Conservation (phyloP, 148 eudicot genomes). For the Agrostemma githago region DNA sequence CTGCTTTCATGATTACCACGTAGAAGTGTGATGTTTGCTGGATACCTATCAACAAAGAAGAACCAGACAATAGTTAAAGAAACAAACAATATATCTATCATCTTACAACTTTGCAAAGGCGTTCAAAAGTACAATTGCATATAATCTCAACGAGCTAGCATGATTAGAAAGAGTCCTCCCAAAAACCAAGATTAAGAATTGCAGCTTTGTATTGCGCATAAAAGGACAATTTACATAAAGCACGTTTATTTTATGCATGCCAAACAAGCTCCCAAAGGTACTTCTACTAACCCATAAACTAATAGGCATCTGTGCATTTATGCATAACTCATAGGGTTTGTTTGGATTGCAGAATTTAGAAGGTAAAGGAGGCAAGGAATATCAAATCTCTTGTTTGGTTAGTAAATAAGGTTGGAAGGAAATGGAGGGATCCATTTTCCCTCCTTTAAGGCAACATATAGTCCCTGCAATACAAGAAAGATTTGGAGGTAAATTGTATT, state of each 20-base stretch:
- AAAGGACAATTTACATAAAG: not conserved
- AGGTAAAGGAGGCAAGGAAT: too few relatives aligned
- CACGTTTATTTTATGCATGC: not conserved
- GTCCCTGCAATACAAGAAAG: too few relatives aligned
- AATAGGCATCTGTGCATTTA: not conserved
- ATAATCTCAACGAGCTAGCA: not conserved
- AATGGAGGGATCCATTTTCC: too few relatives aligned
- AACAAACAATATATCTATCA: not conserved
- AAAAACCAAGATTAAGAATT: not conserved
- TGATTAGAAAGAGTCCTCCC: not conserved
- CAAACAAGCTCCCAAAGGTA: not conserved
- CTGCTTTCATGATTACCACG: conserved; percentile 99
- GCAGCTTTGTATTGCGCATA: not conserved
- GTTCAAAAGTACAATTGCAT: not conserved
- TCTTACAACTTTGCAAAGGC: not conserved
- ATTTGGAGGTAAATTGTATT: too few relatives aligned
- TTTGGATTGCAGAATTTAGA: too few relatives aligned
- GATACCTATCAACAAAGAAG: conserved; percentile 55
- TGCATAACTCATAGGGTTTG: not conserved
- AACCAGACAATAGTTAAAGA: conserved; percentile 2
- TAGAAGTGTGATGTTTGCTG: conserved; percentile 90
- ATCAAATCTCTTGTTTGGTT: too few relatives aligned
- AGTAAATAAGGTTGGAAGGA: too few relatives aligned
- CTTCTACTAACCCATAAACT: not conserved
- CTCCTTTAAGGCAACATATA: too few relatives aligned